phyloP scores from a whole-genome alignment of 805 yeast genomes.

The Pichia eremophila region DNA sequence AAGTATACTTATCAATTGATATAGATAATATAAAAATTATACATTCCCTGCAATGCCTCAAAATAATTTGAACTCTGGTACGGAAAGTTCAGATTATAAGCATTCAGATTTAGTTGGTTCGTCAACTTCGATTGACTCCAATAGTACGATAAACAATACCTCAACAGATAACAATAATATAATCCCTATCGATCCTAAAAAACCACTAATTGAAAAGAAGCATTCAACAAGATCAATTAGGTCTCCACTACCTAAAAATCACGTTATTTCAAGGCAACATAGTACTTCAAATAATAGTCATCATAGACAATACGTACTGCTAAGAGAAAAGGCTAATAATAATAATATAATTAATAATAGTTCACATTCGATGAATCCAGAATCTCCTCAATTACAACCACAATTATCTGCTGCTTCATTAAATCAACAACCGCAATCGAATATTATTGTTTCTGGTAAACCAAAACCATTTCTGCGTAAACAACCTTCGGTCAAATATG shows the following conservation, averaged over 20 bases:
- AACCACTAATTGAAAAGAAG: constrained; percentile 2
- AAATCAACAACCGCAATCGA: constrained; percentile 8
- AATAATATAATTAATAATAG: background rate
- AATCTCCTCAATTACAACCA: constrained; percentile 5
- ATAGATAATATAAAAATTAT: too few relatives aligned
- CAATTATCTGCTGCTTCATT: constrained; percentile 10
- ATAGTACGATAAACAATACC: background rate
- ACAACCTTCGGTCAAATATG: constrained; percentile 25
- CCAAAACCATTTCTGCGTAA: constrained; percentile 20
- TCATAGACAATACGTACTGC: constrained; percentile 24
- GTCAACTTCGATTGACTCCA: background rate
- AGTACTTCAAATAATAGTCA: constrained; percentile 17
- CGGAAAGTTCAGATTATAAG: background rate
- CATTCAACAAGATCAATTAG: constrained; percentile 9
- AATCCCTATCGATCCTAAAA: background rate
- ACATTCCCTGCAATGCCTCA: background rate
- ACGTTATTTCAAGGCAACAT: constrained; percentile 11
- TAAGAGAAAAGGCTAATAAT: constrained; percentile 19
- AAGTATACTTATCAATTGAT: too few relatives aligned
- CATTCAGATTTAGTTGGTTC: background rate
- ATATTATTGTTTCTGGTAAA: constrained; percentile 2
- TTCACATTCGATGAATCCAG: constrained; percentile 6
- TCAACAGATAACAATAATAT: background rate
- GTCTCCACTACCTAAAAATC: constrained; percentile 13
- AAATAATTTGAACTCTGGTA: background rate